Conservation (phyloP, 208 protist genomes). For the Perkinsela sp. region DNA sequence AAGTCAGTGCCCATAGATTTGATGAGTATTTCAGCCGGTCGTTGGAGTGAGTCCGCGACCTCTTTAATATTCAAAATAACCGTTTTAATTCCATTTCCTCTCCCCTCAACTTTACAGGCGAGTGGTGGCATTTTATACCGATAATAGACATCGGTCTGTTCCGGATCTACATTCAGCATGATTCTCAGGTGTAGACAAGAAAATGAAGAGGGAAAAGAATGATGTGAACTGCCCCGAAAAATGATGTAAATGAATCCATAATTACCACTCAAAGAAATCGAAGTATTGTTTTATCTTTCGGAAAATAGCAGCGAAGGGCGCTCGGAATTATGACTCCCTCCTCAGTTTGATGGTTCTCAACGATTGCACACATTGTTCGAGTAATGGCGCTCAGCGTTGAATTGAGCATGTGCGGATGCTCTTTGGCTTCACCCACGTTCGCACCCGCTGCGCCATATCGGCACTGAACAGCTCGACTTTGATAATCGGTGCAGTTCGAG, state of each 20-base stretch:
- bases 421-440: slow-evolving; percentile 41
- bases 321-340: slow-evolving; percentile 71
- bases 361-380: slow-evolving; percentile 93
- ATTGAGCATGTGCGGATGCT: slow-evolving; percentile 99
- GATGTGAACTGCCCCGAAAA: no score
- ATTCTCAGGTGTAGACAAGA: background rate
- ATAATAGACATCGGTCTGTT: slow-evolving; percentile 62
- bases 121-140: slow-evolving; percentile 72
- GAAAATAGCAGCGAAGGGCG: slow-evolving; percentile 43
- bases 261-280: slow-evolving; percentile 8
- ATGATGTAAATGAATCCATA: no score
- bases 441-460: slow-evolving; percentile 37
- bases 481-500: slow-evolving; percentile 99
- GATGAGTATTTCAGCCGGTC: slow-evolving; percentile 52
- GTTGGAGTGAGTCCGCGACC: slow-evolving; percentile 47
- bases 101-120: slow-evolving; percentile 63
- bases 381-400: slow-evolving; percentile 86
- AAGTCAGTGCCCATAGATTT: slow-evolving; percentile 58
- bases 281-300: slow-evolving; percentile 2
- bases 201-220: slow-evolving; percentile 1
- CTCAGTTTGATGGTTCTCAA: slow-evolving; percentile 96
- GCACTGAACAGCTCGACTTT: slow-evolving; percentile 69
- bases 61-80: slow-evolving; percentile 72
- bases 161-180: slow-evolving; percentile 56
- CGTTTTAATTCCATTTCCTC: slow-evolving; percentile 75